Conservation (phyloP, 2,329 filamentous ascomycete species). For the Thelonectria blattea region DNA sequence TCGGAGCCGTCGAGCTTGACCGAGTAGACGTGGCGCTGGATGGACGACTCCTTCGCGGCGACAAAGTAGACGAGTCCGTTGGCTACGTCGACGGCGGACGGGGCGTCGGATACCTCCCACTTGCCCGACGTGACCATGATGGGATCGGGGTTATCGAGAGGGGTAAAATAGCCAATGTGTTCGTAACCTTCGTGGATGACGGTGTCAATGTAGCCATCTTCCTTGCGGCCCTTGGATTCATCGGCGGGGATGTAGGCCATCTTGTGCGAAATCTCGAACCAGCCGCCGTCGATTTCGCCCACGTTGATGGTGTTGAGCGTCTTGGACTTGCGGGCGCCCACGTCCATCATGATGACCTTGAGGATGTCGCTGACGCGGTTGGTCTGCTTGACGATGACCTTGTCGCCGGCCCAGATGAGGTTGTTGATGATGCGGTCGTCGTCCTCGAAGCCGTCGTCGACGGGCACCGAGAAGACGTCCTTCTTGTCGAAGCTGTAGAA, state of each 20-base stretch:
- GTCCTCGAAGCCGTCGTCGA: constrained; percentile 77
- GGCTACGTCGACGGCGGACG: constrained; percentile 82
- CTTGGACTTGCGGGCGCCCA: constrained; percentile 73
- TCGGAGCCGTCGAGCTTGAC: constrained; percentile 82
- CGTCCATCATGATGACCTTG: constrained; percentile 85
- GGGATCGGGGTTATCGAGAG: constrained; percentile 82
- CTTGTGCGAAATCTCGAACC: constrained; percentile 92
- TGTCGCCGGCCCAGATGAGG: constrained; percentile 85
- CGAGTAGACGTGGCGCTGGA: constrained; percentile 89
- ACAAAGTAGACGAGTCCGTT: constrained; percentile 92
- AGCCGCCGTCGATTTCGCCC: constrained; percentile 86
- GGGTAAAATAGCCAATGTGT: constrained; percentile 91
- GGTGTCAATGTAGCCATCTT: constrained; percentile 93
- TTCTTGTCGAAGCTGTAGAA: constrained; percentile 85
- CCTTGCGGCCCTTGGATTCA: constrained; percentile 71
- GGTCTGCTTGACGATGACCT: constrained; percentile 87
- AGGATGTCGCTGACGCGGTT: constrained; percentile 94
- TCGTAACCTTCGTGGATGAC: constrained; percentile 86
- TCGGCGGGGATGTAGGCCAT: constrained; percentile 89
- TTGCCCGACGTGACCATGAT: constrained; percentile 84
- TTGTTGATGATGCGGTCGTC: constrained; percentile 91
- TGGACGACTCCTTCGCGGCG: constrained; percentile 84
- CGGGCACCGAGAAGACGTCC: constrained; percentile 80
- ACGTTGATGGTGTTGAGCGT: constrained; percentile 82
- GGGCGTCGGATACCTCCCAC: constrained; percentile 91